These are phyloP conservation scores for Penicillium goetzii DNA, from an alignment of 495 filamentous ascomycete species.

Conservation along the genomic window DNA sequence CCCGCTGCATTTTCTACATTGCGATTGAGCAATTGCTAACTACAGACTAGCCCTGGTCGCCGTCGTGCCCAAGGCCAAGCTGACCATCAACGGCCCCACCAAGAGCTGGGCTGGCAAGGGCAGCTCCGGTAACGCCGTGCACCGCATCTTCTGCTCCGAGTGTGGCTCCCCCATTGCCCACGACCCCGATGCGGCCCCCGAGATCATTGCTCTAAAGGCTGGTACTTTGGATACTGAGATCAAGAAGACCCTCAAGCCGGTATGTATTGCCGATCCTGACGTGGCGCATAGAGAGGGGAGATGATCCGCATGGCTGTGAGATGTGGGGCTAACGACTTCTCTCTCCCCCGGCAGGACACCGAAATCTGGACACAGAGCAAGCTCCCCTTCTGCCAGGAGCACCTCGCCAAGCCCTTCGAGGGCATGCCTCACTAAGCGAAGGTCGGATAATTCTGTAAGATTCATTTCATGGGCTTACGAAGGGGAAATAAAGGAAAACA, in stretches of 20 bases:
- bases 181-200: constrained; percentile 67
- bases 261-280: constrained; percentile 27
- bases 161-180: constrained; percentile 73
- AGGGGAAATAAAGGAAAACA: background rate
- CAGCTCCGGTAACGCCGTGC: constrained; percentile 60
- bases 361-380: constrained; percentile 72
- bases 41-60: constrained; percentile 59
- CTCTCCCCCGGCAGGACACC: constrained; percentile 52
- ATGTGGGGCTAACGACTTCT: background rate
- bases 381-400: constrained; percentile 69
- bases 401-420: constrained; percentile 61
- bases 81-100: constrained; percentile 62
- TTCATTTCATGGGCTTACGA: background rate
- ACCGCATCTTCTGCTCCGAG: constrained; percentile 69
- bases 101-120: constrained; percentile 63
- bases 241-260: constrained; percentile 70
- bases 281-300: background rate
- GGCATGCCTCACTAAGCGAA: constrained; percentile 60
- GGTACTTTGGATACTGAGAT: constrained; percentile 63
- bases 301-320: background rate
- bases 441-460: background rate
- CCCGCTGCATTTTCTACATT: no score
- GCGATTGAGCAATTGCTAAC: constrained; percentile 7
- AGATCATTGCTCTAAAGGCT: constrained; percentile 71
- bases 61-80: constrained; percentile 64